Conservation (phyloP, 345 rosid species). For the Tarenaya hassleriana region DNA sequence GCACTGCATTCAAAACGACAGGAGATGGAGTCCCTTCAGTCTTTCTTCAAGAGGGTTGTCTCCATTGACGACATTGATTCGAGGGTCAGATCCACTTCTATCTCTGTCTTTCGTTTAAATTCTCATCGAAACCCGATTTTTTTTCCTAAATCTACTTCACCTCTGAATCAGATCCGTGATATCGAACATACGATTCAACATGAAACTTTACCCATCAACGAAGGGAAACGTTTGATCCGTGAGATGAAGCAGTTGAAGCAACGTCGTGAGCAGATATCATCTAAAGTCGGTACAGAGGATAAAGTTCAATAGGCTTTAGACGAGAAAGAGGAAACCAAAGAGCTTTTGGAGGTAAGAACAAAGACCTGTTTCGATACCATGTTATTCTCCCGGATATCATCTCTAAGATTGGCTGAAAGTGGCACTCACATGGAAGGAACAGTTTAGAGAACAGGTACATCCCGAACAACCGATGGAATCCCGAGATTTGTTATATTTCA, state of each 20-base stretch:
- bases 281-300: conserved; percentile 48
- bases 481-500: too few species aligned
- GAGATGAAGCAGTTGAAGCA: conserved; percentile 64
- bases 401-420: too few species aligned
- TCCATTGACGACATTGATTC: conserved; percentile 54
- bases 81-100: conserved; percentile 36
- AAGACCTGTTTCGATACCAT: too few species aligned
- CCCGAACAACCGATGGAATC: too few species aligned
- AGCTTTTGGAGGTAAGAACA: conserved; percentile 66
- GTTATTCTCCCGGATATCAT: background rate
- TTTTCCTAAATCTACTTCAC: conserved; percentile 22
- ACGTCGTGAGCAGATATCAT: conserved; percentile 46
- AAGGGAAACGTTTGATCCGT: conserved; percentile 64
- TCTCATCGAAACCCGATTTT: conserved; percentile 8
- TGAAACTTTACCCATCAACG: conserved; percentile 59
- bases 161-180: conserved; percentile 46
- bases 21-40: conserved; percentile 62
- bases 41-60: conserved; percentile 41
- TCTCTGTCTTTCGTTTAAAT: conserved; percentile 2
- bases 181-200: conserved; percentile 68
- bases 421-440: too few species aligned
- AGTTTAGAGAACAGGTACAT: too few species aligned
- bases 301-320: conserved; percentile 57
- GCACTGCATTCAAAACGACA: conserved; percentile 50
- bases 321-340: conserved; percentile 57